phyloP scores from a whole-genome alignment of 2,329 filamentous ascomycete genomes.

The Aspergillus niger region DNA sequence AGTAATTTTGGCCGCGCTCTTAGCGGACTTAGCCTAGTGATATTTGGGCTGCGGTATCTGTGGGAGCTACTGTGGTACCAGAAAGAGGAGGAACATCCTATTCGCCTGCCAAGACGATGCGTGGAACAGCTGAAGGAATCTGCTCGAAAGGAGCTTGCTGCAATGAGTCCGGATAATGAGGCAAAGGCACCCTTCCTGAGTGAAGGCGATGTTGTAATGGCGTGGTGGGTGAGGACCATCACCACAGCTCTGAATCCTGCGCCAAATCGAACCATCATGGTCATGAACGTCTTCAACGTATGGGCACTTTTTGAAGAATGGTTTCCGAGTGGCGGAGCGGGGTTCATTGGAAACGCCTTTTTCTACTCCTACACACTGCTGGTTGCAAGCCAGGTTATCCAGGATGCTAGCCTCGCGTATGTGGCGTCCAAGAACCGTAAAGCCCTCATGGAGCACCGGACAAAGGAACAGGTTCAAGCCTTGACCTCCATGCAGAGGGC shows the following conservation, averaged over 20 bases:
- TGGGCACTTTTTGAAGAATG: slow-evolving; percentile 36
- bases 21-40: slow-evolving; percentile 5
- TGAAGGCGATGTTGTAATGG: slow-evolving; percentile 50
- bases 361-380: slow-evolving; percentile 12
- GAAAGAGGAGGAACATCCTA: slow-evolving; percentile 37
- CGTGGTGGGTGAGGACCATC: slow-evolving; percentile 43
- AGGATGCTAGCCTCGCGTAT: slow-evolving; percentile 3
- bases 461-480: slow-evolving; percentile 22
- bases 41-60: slow-evolving; percentile 39
- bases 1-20: slow-evolving; percentile 1
- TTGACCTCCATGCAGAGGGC: slow-evolving; percentile 13
- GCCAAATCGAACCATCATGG: slow-evolving; percentile 34
- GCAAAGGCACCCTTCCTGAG: slow-evolving; percentile 43
- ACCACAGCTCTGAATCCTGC: slow-evolving; percentile 26
- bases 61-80: slow-evolving; percentile 37
- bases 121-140: slow-evolving; percentile 32
- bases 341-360: slow-evolving; percentile 29
- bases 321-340: slow-evolving; percentile 23
- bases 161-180: neutral
- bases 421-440: slow-evolving; percentile 18
- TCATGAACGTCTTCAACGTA: slow-evolving; percentile 46
- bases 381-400: slow-evolving; percentile 10
- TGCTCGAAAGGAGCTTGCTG: slow-evolving; percentile 15
- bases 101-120: slow-evolving; percentile 43
- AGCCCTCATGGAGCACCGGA: slow-evolving; percentile 22